A percentile compares a stretch with the other conserved stretches of the same genome.
Conservation (phyloP, 2,329 filamentous ascomycete genomes). For the Penicillium brasilianum region DNA sequence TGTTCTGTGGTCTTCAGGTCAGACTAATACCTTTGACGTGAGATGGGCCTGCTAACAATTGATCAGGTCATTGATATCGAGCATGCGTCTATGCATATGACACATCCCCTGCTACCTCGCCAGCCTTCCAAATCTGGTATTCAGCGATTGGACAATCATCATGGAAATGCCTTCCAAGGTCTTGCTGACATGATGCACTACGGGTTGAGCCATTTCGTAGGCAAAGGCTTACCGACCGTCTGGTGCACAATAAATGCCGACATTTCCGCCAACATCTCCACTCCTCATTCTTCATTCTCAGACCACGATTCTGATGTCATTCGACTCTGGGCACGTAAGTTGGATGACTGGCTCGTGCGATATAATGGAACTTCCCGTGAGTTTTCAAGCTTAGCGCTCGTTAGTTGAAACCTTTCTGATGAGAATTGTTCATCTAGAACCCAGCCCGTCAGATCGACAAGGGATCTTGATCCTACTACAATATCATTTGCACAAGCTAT, state of each 20-base stretch:
- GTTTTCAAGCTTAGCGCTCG: neutral
- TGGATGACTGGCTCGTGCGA: conserved; percentile 38
- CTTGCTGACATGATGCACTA: conserved; percentile 39
- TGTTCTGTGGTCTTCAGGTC: conserved; percentile 38
- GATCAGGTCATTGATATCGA: conserved; percentile 37
- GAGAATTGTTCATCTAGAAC: conserved; percentile 20
- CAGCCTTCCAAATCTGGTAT: conserved; percentile 31
- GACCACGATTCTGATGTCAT: conserved; percentile 36
- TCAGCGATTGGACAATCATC: conserved; percentile 26
- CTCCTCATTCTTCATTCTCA: conserved; percentile 30
- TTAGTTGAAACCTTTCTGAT: neutral
- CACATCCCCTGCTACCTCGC: conserved; percentile 34
- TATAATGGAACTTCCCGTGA: conserved; percentile 38
- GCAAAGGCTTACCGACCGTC: conserved; percentile 35
- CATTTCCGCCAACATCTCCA: conserved; percentile 15
- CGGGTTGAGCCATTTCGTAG: conserved; percentile 38
- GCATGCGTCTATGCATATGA: conserved; percentile 41
- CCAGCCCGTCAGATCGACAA: conserved; percentile 35
- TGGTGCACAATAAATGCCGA: conserved; percentile 36
- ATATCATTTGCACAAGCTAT: conserved; percentile 39
- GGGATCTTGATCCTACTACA: conserved; percentile 39
- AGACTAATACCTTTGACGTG: neutral
- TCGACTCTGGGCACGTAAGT: conserved; percentile 34
- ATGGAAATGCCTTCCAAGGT: conserved; percentile 34
- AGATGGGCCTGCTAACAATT: conserved; percentile 1